A percentile compares a stretch with the other conserved stretches of the same genome.
Evolutionary conservation across 768 basidiomycete species (phyloP).

Genomic region (Omphalotus guepiniiformis): DNA sequence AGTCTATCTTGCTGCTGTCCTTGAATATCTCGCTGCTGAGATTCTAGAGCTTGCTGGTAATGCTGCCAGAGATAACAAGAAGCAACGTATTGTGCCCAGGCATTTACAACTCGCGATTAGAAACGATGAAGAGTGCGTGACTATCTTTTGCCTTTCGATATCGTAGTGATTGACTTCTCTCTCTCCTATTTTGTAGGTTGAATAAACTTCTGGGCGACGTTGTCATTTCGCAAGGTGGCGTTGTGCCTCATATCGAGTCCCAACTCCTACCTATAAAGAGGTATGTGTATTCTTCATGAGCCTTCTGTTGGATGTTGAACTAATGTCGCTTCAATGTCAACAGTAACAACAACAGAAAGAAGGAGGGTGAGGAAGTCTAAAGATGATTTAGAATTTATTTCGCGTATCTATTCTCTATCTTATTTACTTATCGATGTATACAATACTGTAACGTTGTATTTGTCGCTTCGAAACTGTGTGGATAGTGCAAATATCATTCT

Average conservation of each 20-base stretch:
- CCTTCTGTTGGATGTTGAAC: neutral
- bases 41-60: slow-evolving; percentile 51
- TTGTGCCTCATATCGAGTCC: slow-evolving; percentile 47
- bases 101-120: slow-evolving; percentile 77
- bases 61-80: slow-evolving; percentile 67
- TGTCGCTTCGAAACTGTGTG: too few relatives aligned
- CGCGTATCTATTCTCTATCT: neutral
- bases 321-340: neutral
- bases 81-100: slow-evolving; percentile 75
- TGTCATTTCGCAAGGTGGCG: slow-evolving; percentile 70
- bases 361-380: slow-evolving; percentile 3
- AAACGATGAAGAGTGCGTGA: slow-evolving; percentile 56
- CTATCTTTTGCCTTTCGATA: neutral
- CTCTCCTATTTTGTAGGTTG: slow-evolving; percentile 32
- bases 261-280: slow-evolving; percentile 28
- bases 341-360: slow-evolving; percentile 6
- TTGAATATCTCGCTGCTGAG: slow-evolving; percentile 6
- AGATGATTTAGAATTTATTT: neutral
- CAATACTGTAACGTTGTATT: slow-evolving; percentile 5
- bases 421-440: slow-evolving; percentile 1
- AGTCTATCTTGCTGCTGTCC: slow-evolving; percentile 8
- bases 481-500: too few relatives aligned
- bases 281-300: slow-evolving; percentile 4
- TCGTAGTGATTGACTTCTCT: neutral
- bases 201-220: slow-evolving; percentile 67